Evolutionary conservation across 1,139 yeast genomes (phyloP), one percentile per base, ranked within the genome.

Genomic region (Candida sanyaensis): DNA sequence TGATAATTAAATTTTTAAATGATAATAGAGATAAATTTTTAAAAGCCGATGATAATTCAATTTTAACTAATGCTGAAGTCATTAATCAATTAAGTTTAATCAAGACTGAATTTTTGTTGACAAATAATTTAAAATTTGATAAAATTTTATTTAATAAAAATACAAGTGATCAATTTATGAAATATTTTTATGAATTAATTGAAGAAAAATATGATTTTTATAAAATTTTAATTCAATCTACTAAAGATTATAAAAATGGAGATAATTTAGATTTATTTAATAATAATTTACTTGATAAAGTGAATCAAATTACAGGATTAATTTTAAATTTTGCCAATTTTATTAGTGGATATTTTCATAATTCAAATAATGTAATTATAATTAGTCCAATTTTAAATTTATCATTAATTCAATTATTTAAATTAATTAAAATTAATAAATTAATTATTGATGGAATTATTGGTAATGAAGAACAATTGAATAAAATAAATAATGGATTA

Each of bases 271-370:
- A 56, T 50, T 41, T 54, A 45, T 60, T 49, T 62, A 49, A 30
- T 53, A 64, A 47, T 56, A 33, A 38, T 29, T 38, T 38, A 11
- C 26, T 38, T 17, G 27, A 28, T 11, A 36, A 36, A 5, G 57
- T 75, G 33, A 80, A 76, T 56, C 71, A 68, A 47, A 53, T 78
- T 4, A 59, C 78, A 3, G 63, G 57, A 38, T 61, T 73, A n/a
- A 71, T 78, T 32, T 55, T 71, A 40, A 71, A 65, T 45, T 60
- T 73, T 47, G 60, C 71, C 8, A 61, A 63, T 48, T 60, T 54
- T 50, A 52, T 65, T 36, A 57, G 64, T 29, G 57, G 37, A 23
- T 44, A 13, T 32, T 48, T 37, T 45, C 47, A 17, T 46, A 37
- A 30, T 42, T 41, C 53, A 52, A 37, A 26, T 11, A 21, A 39